Conservation (phyloP, 306 rosid genomes). For the Glycine soja region DNA sequence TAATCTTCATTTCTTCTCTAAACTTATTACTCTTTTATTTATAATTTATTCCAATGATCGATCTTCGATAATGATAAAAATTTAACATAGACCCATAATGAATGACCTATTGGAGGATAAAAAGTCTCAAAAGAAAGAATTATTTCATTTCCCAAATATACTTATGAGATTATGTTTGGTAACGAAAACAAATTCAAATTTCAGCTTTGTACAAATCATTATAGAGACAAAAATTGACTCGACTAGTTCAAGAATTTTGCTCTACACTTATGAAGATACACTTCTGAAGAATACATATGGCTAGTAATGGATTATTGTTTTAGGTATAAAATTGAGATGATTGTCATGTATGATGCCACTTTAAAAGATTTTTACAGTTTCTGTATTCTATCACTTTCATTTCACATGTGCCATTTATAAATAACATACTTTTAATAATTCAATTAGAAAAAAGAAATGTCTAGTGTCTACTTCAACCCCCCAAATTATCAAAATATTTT, state of each 20-base stretch:
- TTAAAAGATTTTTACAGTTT: neutral
- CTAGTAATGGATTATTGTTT: neutral
- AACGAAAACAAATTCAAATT: too few species aligned
- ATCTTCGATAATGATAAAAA: too few species aligned
- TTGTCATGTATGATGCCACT: neutral
- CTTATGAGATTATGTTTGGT: too few species aligned
- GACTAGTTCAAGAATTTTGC: conserved; percentile 3
- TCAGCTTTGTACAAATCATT: neutral
- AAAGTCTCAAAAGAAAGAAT: too few species aligned
- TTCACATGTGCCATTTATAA: conserved; percentile 6
- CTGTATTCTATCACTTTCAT: conserved; percentile 29
- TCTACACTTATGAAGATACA: neutral
- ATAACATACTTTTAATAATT: neutral
- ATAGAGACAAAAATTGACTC: neutral
- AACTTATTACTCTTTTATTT: too few species aligned
- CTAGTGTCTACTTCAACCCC: neutral
- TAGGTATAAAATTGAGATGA: neutral
- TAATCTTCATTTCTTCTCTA: too few species aligned
- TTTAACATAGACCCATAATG: too few species aligned
- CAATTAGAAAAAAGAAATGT: neutral
- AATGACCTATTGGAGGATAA: too few species aligned
- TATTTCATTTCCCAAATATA: too few species aligned
- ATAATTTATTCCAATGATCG: too few species aligned
- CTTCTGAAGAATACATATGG: neutral
- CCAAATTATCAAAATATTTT: neutral